Evolutionary conservation across 495 filamentous ascomycete species (phyloP), one percentile per base, ranked within the genome.

Genomic region (Aspergillus conjunctus): DNA sequence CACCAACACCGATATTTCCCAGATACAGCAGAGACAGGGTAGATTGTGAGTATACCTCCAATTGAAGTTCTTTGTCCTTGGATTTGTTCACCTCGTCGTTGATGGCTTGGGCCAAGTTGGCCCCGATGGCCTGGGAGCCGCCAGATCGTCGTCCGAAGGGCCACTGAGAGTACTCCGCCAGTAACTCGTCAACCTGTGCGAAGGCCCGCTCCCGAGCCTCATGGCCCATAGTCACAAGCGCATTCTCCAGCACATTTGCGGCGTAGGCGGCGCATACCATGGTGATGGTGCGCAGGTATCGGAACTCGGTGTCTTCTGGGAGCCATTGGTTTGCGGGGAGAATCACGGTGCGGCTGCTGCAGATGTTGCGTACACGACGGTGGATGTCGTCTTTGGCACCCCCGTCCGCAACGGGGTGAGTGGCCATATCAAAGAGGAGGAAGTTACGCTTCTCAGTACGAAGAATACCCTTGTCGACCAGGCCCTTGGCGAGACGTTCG

Each of bases 381-480:
- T 93, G 86, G 65, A 98, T 91, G 77, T 98, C 94, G 65, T 98
- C 94, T 78, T 98, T 98, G 54, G 94, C 94, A 66, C 92, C 93
- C 61, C 91, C 90, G 72, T 98, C 94, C 60, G 91, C 94, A 31
- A 98, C 92, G n/a, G 94, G 94, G 73, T 98, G 94, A 46, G 94
- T 98, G 12, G 94, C 94, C 94, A 98, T 98, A 78, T 98, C 94
- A 78, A 98, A 98, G 54, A 98, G 89, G 65, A 98, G 84, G 77
- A 98, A 98, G 79, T 98, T 98, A 72, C 91, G 91, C 80, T 98
- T 98, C 76, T 98, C 94, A 58, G 94, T 98, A 67, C 94, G 90
- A 51, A 98, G 85, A 73, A 98, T 97, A 56, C 94, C 94, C 77
- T 98, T 98, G 76, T 98, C 94, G 31, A 98, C 94, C 30, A 98